Conservation (phyloP, 2,329 filamentous ascomycete species). For the Onygena corvina region DNA sequence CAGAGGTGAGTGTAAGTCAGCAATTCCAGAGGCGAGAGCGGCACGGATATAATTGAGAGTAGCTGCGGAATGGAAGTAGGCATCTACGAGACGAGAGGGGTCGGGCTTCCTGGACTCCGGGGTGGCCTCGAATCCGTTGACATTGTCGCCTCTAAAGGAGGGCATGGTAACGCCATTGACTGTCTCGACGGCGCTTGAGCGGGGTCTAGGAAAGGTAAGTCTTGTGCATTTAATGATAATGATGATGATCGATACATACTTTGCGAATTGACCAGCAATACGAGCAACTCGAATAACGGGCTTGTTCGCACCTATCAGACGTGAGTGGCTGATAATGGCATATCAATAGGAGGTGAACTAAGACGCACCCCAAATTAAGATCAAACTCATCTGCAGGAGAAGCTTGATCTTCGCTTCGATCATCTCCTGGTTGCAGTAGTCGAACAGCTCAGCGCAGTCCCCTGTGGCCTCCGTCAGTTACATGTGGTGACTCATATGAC, state of each 20-base stretch:
- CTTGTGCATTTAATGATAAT: background rate
- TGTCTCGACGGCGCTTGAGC: slow-evolving; percentile 76
- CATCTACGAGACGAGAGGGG: slow-evolving; percentile 70
- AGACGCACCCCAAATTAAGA: slow-evolving; percentile 70
- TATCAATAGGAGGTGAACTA: background rate
- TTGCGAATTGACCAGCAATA: slow-evolving; percentile 96
- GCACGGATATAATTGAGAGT: slow-evolving; percentile 88
- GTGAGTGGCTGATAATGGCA: slow-evolving; percentile 9
- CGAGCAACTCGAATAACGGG: slow-evolving; percentile 87
- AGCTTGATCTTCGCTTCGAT: slow-evolving; percentile 97
- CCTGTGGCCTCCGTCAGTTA: slow-evolving; percentile 19
- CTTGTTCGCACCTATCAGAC: slow-evolving; percentile 44
- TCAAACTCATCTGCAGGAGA: slow-evolving; percentile 89
- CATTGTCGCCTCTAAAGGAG: slow-evolving; percentile 87
- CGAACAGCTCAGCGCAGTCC: slow-evolving; percentile 93
- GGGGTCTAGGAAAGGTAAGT: slow-evolving; percentile 38
- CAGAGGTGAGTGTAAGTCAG: slow-evolving; percentile 82
- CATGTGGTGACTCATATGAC: background rate
- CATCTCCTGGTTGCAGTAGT: slow-evolving; percentile 78
- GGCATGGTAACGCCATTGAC: slow-evolving; percentile 69
- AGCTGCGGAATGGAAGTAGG: slow-evolving; percentile 90
- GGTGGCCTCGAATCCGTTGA: slow-evolving; percentile 65
- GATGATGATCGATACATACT: slow-evolving; percentile 33
- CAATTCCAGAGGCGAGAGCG: slow-evolving; percentile 73
- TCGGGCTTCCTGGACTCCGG: slow-evolving; percentile 66